Conservation (phyloP, 83 land plant species). For the Diphasiastrum complanatum region DNA sequence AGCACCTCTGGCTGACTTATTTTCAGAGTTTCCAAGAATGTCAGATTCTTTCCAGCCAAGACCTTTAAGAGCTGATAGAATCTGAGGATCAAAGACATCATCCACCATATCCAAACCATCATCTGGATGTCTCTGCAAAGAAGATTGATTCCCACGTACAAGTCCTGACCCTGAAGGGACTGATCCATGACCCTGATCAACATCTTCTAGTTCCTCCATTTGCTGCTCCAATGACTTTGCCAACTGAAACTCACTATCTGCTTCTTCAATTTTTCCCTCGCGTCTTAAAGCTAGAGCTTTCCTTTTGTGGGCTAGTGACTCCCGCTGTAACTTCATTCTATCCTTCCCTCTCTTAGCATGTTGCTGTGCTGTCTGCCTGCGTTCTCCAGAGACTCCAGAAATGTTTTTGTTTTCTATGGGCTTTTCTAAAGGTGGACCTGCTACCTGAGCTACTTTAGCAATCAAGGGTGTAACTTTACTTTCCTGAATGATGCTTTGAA, state of each 20-base stretch:
- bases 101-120: conserved; percentile 42
- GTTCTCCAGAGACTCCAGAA: conserved; percentile 30
- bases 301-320: conserved; percentile 52
- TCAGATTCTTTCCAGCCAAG: too few relatives aligned
- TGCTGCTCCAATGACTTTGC: conserved; percentile 77
- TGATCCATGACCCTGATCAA: conserved; percentile 36
- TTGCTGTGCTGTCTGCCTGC: conserved; percentile 19
- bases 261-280: conserved; percentile 77
- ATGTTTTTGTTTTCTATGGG: conserved; percentile 2
- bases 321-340: conserved; percentile 26
- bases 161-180: background rate
- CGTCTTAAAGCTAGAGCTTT: conserved; percentile 67
- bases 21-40: too few relatives aligned
- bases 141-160: background rate
- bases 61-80: background rate
- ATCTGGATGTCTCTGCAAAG: conserved; percentile 37
- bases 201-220: conserved; percentile 57
- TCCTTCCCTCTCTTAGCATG: conserved; percentile 8
- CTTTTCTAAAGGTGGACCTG: background rate
- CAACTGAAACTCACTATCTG: conserved; percentile 68
- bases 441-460: background rate
- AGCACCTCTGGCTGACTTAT: too few relatives aligned
- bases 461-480: background rate
- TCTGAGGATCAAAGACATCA: background rate
- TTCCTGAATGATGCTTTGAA: background rate